Evolutionary conservation across 345 rosid genomes (phyloP).

Genomic region (Murraya paniculata): DNA sequence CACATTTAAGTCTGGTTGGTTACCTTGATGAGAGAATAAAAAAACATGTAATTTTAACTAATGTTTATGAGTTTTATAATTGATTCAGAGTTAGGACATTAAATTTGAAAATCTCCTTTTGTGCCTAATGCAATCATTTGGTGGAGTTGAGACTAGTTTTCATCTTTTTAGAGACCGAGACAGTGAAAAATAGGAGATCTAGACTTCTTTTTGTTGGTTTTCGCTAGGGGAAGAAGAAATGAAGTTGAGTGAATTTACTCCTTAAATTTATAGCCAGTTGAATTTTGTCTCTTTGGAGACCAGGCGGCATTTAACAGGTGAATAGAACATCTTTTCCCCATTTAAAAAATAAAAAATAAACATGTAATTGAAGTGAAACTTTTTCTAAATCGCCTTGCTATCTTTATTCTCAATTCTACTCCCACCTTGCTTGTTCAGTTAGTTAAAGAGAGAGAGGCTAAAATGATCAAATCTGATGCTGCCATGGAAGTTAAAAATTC

Average conservation of each 20-base stretch:
- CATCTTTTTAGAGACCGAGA: background rate
- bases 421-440: background rate
- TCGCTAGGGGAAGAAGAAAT: background rate
- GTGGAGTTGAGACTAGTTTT: background rate
- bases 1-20: background rate
- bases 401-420: background rate
- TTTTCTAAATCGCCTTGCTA: background rate
- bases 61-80: background rate
- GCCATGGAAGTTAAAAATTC: background rate
- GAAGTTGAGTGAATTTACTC: background rate
- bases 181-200: background rate
- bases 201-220: background rate
- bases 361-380: background rate
- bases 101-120: background rate
- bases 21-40: background rate
- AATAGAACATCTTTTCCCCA: background rate
- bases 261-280: background rate
- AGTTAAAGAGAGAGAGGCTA: background rate
- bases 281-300: constrained; percentile 4
- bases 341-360: background rate
- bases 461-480: background rate
- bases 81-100: background rate
- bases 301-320: background rate
- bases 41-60: background rate
- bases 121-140: background rate